Conservation (phyloP, 257 asterid genomes). For the Solanum bulbocastanum region DNA sequence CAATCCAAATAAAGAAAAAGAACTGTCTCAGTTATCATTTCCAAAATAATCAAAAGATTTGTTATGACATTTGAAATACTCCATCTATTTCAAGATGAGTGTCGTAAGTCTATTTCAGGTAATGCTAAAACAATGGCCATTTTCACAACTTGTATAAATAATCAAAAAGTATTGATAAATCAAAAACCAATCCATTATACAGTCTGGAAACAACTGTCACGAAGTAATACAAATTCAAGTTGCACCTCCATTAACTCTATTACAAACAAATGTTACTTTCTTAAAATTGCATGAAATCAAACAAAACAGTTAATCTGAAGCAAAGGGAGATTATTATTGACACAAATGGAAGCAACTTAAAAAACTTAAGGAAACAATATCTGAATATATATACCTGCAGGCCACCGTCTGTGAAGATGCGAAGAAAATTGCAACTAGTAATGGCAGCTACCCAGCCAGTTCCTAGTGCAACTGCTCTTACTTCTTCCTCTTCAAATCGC, state of each 20-base stretch:
- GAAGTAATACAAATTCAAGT: neutral
- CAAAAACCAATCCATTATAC: neutral
- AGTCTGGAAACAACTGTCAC: neutral
- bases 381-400: constrained; percentile 53
- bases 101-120: neutral
- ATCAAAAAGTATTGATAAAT: neutral
- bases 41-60: neutral
- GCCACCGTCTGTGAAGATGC: constrained; percentile 79
- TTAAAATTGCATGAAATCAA: neutral
- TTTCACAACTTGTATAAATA: neutral
- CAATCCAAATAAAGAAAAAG: constrained; percentile 12
- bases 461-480: constrained; percentile 85
- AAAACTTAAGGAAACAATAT: neutral
- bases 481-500: constrained; percentile 97
- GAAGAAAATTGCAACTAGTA: constrained; percentile 84
- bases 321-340: neutral
- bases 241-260: neutral
- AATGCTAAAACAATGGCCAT: neutral
- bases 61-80: neutral
- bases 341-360: neutral
- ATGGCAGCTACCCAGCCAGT: constrained; percentile 85
- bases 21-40: neutral
- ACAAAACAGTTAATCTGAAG: neutral
- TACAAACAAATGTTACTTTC: neutral
- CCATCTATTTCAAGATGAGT: neutral